Evolutionary conservation across 345 rosid species (phyloP), one percentile per base, ranked within the genome.

Genomic region (Aquilaria malaccensis): DNA sequence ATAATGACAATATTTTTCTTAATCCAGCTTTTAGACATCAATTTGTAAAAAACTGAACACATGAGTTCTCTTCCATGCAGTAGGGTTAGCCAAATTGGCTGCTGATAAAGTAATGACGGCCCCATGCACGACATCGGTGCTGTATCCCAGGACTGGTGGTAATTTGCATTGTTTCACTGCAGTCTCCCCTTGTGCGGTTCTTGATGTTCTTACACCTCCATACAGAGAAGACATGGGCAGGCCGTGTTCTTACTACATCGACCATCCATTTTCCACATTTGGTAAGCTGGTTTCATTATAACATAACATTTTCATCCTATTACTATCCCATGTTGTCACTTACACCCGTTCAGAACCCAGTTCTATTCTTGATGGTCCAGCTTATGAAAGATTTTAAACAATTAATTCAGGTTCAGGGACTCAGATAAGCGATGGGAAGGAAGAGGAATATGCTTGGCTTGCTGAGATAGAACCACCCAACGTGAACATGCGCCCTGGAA

Each of bases 161-260:
- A 94, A 94, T 76, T 66, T 94, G 70, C 99, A 94, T 74, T 79
- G 89, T 70, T 94, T 94, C 77, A 94, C 99, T 11, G 97, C 97
- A 10, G 68, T 90, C 62, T 74, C 93, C 46, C 95, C 99, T 30
- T 88, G 97, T 72, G 96, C 96, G 0, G 85, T 94, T 60, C 91
- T 94, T 7, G 96, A 94, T 75, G 69, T 90, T 72, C 96, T 94
- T 58, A 63, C 99, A 43, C 99, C 99, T 67, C 85, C 99, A 41
- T 94, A 94, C 69, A 60, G 72, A 10, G 97, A 90, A 83, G 82
- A 71, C 46, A 77, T 55, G 2, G 95, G 96, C 74, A 80, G 97
- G 75, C 76, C 46, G 70, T 94, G 99, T 60, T 80, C 87, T 62
- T 94, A 94, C 65, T 90, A 94, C 78, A 58, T 77, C 48, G 96